phyloP scores from a whole-genome alignment of 2,329 filamentous ascomycete species.

The Chaetomium sp. region DNA sequence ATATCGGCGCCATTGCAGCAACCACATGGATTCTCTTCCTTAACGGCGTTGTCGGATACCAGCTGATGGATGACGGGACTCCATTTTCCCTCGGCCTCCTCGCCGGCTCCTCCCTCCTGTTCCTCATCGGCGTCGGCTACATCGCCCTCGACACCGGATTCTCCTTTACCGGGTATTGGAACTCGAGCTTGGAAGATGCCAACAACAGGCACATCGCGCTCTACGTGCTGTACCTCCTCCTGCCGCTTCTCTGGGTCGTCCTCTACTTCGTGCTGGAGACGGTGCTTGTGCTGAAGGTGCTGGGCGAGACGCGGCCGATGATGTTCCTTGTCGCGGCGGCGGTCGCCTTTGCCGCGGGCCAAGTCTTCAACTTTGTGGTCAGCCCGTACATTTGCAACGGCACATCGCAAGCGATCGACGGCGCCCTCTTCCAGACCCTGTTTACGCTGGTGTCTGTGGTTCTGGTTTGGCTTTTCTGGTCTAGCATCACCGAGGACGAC shows the following conservation, averaged over 20 bases:
- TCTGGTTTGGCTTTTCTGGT: constrained; percentile 94
- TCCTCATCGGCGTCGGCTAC: constrained; percentile 92
- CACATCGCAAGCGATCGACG: constrained; percentile 84
- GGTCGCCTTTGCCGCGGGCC: constrained; percentile 84
- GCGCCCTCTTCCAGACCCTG: constrained; percentile 86
- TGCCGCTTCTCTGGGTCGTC: constrained; percentile 85
- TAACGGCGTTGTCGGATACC: constrained; percentile 90
- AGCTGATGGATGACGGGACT: constrained; percentile 92
- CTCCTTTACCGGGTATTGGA: constrained; percentile 78
- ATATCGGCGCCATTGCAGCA: constrained; percentile 85
- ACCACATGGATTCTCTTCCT: constrained; percentile 89
- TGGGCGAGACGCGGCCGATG: constrained; percentile 92
- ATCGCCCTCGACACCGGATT: constrained; percentile 94
- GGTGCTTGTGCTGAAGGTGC: constrained; percentile 78
- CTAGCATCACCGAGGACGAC: constrained; percentile 97
- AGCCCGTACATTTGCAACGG: constrained; percentile 88
- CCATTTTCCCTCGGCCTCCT: constrained; percentile 78
- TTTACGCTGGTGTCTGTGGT: constrained; percentile 86
- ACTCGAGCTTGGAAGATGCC: constrained; percentile 58
- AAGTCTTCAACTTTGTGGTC: constrained; percentile 94
- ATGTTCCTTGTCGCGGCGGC: constrained; percentile 75
- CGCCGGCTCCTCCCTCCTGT: constrained; percentile 64
- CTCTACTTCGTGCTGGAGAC: constrained; percentile 83
- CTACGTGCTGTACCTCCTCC: constrained; percentile 91
- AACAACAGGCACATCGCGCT: constrained; percentile 80